Base-by-base conservation (phyloP, 371 early-diverging fungal genomes). In the Dichotomocladium elegans region DNA sequence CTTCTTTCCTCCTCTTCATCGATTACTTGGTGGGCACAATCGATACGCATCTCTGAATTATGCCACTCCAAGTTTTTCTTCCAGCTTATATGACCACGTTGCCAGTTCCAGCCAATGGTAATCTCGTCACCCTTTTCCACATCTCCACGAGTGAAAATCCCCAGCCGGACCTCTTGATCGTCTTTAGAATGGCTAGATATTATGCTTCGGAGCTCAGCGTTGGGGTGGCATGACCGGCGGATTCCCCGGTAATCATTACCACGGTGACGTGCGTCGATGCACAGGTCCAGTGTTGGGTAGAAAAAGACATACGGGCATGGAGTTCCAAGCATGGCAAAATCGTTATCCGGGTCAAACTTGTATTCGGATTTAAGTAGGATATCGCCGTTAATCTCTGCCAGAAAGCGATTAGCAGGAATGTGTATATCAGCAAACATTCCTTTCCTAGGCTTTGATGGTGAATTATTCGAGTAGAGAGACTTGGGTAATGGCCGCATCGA, bases 341-440 rank as follows among this genome's bases (percentile, higher is more conserved):
- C 64, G 60, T 87, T 86, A 33, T 70, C 74, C 3, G 78, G 69
- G 29, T 85, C 77, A 19, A 66, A 64, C 55, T 79, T 86, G 66
- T 86, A 88, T 21, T 70, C 73, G 17, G 83, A 81, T 55, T 85
- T 84, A n/a, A 91, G 69, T 0, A 74, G 54, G 17, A 88, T 72
- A 42, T 86, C 82, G 21, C 94, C 94, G 33, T 77, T 78, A 58
- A 86, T 83, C 48, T 92, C 90, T 60, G 85, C 70, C 27, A 94
- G 61, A 60, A 82, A 89, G 31, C 74, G 66, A 34, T 79, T 68
- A 2, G 71, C 58, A 4, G 77, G 63, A 34, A 92, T 80, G 19
- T 77, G 68, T 17, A 65, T 67, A 33, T 84, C 83, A 3, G 89
- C 84, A 74, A 90, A 91, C n/a, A 91, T 66, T 15, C 90, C 94